A percentile compares a stretch with the other conserved stretches of the same genome.
phyloP scores from a whole-genome alignment of 2,329 filamentous ascomycete species.

The Cladosporium oxysporum region DNA sequence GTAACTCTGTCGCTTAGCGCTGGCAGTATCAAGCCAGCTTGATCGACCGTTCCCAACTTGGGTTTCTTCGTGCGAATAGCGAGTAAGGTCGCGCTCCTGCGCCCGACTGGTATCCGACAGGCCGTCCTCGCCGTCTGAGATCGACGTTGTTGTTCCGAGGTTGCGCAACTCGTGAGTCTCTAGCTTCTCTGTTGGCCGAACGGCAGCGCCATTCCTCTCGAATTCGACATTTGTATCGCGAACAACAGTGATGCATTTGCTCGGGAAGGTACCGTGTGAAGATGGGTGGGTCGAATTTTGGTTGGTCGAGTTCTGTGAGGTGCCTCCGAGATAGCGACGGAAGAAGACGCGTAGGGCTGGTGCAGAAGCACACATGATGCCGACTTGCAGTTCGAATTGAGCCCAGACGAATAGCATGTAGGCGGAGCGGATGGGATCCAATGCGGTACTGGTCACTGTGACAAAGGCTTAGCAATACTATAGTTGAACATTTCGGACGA shows the following conservation, averaged over 20 bases:
- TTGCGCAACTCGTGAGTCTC: background rate
- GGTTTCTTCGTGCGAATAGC: slow-evolving; percentile 13
- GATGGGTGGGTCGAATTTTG: background rate
- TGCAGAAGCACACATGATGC: slow-evolving; percentile 32
- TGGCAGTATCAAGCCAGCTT: background rate
- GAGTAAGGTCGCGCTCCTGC: slow-evolving; percentile 2
- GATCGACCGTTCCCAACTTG: background rate
- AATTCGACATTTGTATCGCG: slow-evolving; percentile 9
- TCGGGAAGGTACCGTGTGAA: background rate
- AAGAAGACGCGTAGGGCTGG: slow-evolving; percentile 33
- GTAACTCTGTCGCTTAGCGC: background rate
- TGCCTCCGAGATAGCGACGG: slow-evolving; percentile 22
- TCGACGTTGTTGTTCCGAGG: background rate
- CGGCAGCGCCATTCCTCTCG: background rate
- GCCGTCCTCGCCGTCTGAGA: background rate
- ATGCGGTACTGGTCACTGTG: slow-evolving; percentile 25
- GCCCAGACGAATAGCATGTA: slow-evolving; percentile 34
- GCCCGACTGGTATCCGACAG: background rate
- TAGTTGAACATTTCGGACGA: background rate
- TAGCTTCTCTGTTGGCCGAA: background rate
- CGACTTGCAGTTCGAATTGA: slow-evolving; percentile 31
- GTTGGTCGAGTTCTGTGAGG: background rate
- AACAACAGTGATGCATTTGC: slow-evolving; percentile 13
- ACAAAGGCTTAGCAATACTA: slow-evolving; percentile 14
- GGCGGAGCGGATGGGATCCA: slow-evolving; percentile 26